Evolutionary conservation across 768 basidiomycete species (phyloP).

Genomic region (Psilocybe tampanensis): DNA sequence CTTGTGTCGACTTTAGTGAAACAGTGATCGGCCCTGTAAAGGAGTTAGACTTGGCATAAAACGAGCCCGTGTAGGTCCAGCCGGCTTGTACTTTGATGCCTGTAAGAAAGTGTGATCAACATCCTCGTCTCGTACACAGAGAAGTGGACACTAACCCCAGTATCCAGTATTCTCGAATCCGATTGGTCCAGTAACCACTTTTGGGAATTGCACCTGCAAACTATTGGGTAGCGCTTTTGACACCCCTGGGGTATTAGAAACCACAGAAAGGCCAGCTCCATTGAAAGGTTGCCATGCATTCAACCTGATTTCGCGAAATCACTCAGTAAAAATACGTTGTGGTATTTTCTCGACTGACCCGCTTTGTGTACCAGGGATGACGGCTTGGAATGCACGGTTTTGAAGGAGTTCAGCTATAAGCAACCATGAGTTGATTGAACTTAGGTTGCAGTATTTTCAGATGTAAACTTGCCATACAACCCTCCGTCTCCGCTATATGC

Average conservation of each 20-base stretch:
- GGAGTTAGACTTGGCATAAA: conserved; percentile 42
- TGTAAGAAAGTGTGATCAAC: conserved; percentile 2
- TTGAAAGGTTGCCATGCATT: conserved; percentile 48
- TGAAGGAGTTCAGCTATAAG: conserved; percentile 42
- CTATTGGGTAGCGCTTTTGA: conserved; percentile 57
- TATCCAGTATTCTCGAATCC: conserved; percentile 53
- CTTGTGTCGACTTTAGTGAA: conserved; percentile 38
- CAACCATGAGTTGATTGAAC: not conserved
- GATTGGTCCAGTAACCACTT: conserved; percentile 32
- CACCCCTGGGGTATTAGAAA: conserved; percentile 45
- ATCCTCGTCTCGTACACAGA: too few relatives aligned
- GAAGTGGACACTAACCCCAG: conserved; percentile 38
- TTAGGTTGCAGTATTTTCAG: not conserved
- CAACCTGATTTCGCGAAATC: conserved; percentile 18
- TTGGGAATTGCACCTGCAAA: conserved; percentile 48
- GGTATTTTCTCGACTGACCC: conserved; percentile 23
- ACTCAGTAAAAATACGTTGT: not conserved
- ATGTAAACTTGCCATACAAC: conserved; percentile 32
- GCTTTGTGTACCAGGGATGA: conserved; percentile 46
- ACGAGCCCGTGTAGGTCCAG: conserved; percentile 59
- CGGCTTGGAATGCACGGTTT: conserved; percentile 63
- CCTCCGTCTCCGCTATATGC: conserved; percentile 38
- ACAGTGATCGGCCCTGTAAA: conserved; percentile 39
- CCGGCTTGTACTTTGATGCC: conserved; percentile 57
- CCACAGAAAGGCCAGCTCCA: conserved; percentile 37